Evolutionary conservation across 1,139 yeast species (phyloP), one percentile per base, ranked within the genome.

Genomic region (Pichia sp.): DNA sequence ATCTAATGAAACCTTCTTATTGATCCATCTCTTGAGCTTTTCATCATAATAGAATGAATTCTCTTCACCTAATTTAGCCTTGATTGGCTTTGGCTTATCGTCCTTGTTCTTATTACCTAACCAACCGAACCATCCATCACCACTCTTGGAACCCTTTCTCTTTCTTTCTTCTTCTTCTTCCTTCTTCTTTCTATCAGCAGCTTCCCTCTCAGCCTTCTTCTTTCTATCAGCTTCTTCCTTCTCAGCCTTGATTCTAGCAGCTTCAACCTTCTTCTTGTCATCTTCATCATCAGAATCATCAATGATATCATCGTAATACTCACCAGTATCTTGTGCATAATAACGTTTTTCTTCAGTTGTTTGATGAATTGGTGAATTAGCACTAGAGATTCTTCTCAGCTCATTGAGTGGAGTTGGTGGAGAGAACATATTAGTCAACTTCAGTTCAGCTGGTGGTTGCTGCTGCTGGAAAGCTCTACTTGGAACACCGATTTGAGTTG

Each of bases 31-130:
- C 62, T 85, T 84, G 60, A 87, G 76, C 52, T 85, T 81, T 58
- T 88, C 94, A 67, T 91, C 96, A 63, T 81, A 94, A 58, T 79
- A 79, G 59, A 93, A 85, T 34, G 78, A 72, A 60, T 75, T 85
- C 54, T 81, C 79, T 49, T 86, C 90, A 10, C 99, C 99, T 53
- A 93, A 70, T 59, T 93, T 90, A 31, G 97, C 98, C 57, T 80
- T 78, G 1, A 94, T 87, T 61, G 85, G 87, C 37, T 86, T 85
- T 48, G 79, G 83, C 42, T 81, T 83, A 45, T 80, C 78, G 43
- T 71, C 70, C 39, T 64, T 59, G 37, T 55, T 64, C 10, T 70
- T 68, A 42, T 56, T 64, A 15, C 70, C 68, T 24, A 73, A 66
- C 75, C 81, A 77, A 17, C 75, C 69, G 57, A 79, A 72, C 84